A percentile compares a stretch with the other conserved stretches of the same genome.
Evolutionary conservation across 192 early-diverging fungal genomes (phyloP).

Genomic region (Podila verticillata): DNA sequence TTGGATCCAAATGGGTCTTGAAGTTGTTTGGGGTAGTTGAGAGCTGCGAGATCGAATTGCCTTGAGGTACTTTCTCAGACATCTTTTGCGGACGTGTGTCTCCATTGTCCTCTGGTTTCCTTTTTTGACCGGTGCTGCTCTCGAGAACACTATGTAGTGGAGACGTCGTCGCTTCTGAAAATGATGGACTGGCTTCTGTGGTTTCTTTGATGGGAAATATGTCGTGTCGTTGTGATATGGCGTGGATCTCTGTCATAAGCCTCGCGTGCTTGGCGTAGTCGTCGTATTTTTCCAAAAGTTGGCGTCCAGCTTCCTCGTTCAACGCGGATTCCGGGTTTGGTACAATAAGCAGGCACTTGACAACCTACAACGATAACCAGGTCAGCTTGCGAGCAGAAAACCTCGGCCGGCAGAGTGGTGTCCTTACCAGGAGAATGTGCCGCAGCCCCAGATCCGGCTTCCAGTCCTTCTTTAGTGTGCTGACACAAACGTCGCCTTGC

Average conservation of each 20-base stretch:
- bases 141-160: too few species aligned
- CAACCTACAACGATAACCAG: constrained; percentile 66
- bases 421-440: constrained; percentile 83
- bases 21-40: too few species aligned
- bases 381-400: neutral
- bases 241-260: constrained; percentile 87
- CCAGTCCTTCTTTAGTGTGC: constrained; percentile 97
- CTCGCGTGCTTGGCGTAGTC: constrained; percentile 83
- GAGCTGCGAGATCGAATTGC: too few species aligned
- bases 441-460: constrained; percentile 83
- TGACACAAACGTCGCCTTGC: constrained; percentile 94
- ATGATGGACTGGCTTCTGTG: too few species aligned
- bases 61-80: too few species aligned
- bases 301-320: constrained; percentile 93
- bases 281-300: constrained; percentile 88
- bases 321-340: constrained; percentile 97
- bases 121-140: too few species aligned
- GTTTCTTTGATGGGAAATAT: too few species aligned
- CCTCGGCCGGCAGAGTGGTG: neutral
- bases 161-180: too few species aligned
- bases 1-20: too few species aligned
- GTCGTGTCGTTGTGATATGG: constrained; percentile 17
- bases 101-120: too few species aligned
- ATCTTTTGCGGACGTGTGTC: too few species aligned
- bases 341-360: constrained; percentile 94